Conservation (phyloP, 495 filamentous ascomycete species). For the Entonaema liquescens region DNA sequence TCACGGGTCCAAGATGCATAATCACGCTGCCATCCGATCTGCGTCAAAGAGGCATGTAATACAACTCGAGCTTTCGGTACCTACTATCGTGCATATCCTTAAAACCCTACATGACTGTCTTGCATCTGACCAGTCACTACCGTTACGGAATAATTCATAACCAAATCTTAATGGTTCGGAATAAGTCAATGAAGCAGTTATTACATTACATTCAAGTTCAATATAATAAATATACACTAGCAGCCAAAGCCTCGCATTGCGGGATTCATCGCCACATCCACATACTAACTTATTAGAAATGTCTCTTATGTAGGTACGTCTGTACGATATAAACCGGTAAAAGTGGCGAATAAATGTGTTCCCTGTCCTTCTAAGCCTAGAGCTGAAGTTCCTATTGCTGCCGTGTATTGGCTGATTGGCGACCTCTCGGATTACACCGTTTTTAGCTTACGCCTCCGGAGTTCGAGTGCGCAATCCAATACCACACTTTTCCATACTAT, state of each 20-base stretch:
- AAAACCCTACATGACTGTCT: constrained; percentile 11
- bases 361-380: constrained; percentile 7
- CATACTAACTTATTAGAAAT: too few relatives aligned
- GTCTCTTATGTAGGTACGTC: neutral
- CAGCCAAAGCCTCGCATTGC: neutral
- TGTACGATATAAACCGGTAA: constrained; percentile 1
- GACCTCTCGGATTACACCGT: constrained; percentile 34
- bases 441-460: constrained; percentile 13
- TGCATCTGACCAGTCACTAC: constrained; percentile 12
- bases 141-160: constrained; percentile 19
- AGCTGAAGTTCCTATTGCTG: constrained; percentile 17
- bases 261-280: constrained; percentile 21
- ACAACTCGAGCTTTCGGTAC: constrained; percentile 21
- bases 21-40: constrained; percentile 42
- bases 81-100: constrained; percentile 19
- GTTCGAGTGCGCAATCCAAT: constrained; percentile 17
- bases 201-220: neutral
- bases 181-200: neutral
- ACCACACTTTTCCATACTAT: constrained; percentile 3
- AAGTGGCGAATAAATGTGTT: constrained; percentile 36
- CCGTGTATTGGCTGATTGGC: constrained; percentile 2
- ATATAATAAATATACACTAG: constrained; percentile 2
- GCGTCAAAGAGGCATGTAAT: constrained; percentile 35
- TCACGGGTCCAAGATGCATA: constrained; percentile 31
- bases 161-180: constrained; percentile 10